Conservation (phyloP, 257 asterid species). For the Rehmannia glutinosa region DNA sequence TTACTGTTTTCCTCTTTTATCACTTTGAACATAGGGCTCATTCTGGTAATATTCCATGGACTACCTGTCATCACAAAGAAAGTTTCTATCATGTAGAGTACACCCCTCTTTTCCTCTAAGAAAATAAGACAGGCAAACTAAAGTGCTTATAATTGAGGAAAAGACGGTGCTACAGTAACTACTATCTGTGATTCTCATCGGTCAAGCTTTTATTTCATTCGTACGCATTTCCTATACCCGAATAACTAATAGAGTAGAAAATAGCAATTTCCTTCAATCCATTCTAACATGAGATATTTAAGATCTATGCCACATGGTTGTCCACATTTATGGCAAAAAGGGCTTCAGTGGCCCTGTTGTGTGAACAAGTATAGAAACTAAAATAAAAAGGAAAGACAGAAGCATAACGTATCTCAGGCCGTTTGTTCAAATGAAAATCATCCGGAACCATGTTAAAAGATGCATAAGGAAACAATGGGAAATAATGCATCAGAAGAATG, state of each 20-base stretch:
- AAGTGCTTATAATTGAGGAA: not conserved
- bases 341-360: not conserved
- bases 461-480: constrained; percentile 1
- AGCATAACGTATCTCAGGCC: constrained; percentile 6
- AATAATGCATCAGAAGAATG: not conserved
- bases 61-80: constrained; percentile 75
- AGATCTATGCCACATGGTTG: not conserved
- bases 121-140: constrained; percentile 20
- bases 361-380: not conserved
- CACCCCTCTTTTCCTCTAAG: constrained; percentile 21
- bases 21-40: constrained; percentile 61
- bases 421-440: not conserved
- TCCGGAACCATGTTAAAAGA: not conserved
- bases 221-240: not conserved
- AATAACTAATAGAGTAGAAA: not conserved
- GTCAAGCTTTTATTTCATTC: not conserved
- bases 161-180: not conserved
- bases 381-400: not conserved
- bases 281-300: constrained; percentile 4
- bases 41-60: constrained; percentile 72
- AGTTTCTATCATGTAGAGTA: constrained; percentile 31
- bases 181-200: not conserved
- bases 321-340: not conserved
- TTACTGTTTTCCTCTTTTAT: constrained; percentile 48
- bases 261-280: constrained; percentile 1